Conservation (phyloP, 1,284 basidiomycete genomes). For the Bjerkandera adusta region DNA sequence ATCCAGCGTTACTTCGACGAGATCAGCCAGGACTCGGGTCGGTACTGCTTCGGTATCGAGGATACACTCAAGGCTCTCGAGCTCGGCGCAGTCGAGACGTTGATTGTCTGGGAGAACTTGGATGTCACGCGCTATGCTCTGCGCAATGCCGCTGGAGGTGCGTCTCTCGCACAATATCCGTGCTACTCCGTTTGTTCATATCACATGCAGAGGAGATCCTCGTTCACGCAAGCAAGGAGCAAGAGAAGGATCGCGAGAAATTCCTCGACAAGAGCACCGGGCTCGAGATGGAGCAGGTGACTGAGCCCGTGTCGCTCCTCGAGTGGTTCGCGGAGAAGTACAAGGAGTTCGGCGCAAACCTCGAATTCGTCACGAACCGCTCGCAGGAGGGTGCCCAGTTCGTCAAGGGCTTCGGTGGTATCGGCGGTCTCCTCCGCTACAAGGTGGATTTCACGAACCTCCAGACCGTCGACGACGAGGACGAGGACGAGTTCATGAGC, state of each 20-base stretch:
- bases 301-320: constrained; percentile 81
- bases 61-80: constrained; percentile 98
- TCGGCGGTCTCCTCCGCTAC: constrained; percentile 93
- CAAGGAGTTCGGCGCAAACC: constrained; percentile 93
- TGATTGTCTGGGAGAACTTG: constrained; percentile 98
- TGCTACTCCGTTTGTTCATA: not conserved
- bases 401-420: constrained; percentile 98
- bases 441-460: constrained; percentile 92
- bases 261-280: constrained; percentile 96
- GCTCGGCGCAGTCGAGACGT: constrained; percentile 93
- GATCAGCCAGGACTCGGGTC: constrained; percentile 96
- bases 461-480: constrained; percentile 68
- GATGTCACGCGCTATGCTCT: constrained; percentile 85
- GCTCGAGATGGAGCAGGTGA: constrained; percentile 89
- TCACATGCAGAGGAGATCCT: constrained; percentile 72
- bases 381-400: constrained; percentile 99
- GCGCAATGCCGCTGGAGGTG: constrained; percentile 88
- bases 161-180: constrained; percentile 19
- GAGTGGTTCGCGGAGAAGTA: constrained; percentile 99
- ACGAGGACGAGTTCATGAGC: constrained; percentile 76
- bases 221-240: constrained; percentile 76
- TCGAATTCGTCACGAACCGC: constrained; percentile 87
- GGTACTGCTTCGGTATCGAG: constrained; percentile 97
- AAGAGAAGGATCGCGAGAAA: constrained; percentile 89
- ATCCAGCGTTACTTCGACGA: constrained; percentile 99